Evolutionary conservation across 306 rosid genomes (phyloP).

Genomic region (Vigna trinervia): DNA sequence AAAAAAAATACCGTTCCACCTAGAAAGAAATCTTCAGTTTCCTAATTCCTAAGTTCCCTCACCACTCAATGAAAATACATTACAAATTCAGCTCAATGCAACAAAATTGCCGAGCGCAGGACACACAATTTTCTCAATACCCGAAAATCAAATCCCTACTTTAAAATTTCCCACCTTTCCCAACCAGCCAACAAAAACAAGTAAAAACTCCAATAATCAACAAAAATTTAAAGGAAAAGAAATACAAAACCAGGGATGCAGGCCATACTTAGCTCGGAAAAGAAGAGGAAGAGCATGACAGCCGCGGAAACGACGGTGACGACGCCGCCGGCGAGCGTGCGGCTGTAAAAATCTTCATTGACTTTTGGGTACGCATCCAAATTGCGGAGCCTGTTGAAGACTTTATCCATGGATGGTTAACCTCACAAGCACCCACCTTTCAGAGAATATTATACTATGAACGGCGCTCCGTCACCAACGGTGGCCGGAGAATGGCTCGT

Average conservation of each 20-base stretch:
- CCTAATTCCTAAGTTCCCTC: neutral
- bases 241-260: neutral
- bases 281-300: slow-evolving; percentile 74
- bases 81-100: slow-evolving; percentile 43
- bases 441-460: neutral
- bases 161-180: slow-evolving; percentile 31
- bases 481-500: slow-evolving; percentile 49
- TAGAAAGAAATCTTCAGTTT: neutral
- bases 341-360: slow-evolving; percentile 87
- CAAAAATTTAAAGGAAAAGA: neutral
- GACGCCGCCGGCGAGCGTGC: slow-evolving; percentile 90
- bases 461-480: slow-evolving; percentile 46
- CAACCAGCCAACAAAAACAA: slow-evolving; percentile 36
- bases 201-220: slow-evolving; percentile 11
- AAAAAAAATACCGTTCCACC: neutral
- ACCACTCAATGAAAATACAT: slow-evolving; percentile 5
- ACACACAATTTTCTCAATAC: slow-evolving; percentile 31
- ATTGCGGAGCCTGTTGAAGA: slow-evolving; percentile 78
- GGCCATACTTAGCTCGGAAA: slow-evolving; percentile 84
- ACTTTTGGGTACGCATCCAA: slow-evolving; percentile 95
- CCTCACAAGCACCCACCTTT: slow-evolving; percentile 38
- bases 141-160: slow-evolving; percentile 24
- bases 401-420: slow-evolving; percentile 61
- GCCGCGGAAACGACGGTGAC: slow-evolving; percentile 76
- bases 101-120: slow-evolving; percentile 27